Evolutionary conservation across 805 yeast species (phyloP).

Genomic region (Martiniozyma abietophila): DNA sequence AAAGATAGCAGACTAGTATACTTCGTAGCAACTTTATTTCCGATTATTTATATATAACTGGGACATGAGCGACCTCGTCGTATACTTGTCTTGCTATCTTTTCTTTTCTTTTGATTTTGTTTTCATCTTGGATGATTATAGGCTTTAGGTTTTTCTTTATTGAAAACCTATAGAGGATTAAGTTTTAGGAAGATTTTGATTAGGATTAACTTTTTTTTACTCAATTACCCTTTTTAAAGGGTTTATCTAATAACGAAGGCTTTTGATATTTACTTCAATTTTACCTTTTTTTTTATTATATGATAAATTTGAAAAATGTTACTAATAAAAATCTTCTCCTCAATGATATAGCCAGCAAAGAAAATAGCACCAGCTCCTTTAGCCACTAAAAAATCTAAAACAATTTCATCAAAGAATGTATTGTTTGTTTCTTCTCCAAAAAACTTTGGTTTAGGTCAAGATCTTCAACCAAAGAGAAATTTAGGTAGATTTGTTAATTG

Average conservation of each 20-base stretch:
- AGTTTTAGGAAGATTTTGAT: slow-evolving; percentile 13
- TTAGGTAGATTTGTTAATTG: slow-evolving; percentile 95
- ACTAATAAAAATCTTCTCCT: slow-evolving; percentile 20
- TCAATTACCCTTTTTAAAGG: slow-evolving; percentile 3
- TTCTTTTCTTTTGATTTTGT: neutral
- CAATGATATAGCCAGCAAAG: slow-evolving; percentile 37
- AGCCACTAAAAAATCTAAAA: slow-evolving; percentile 59
- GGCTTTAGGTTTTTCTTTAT: slow-evolving; percentile 3
- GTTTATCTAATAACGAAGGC: slow-evolving; percentile 1
- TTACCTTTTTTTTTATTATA: slow-evolving; percentile 3
- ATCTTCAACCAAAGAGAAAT: slow-evolving; percentile 91
- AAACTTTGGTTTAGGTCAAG: slow-evolving; percentile 95
- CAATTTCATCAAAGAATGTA: slow-evolving; percentile 59
- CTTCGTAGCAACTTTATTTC: neutral
- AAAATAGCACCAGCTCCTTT: slow-evolving; percentile 99
- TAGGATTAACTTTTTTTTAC: slow-evolving; percentile 10
- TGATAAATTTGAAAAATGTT: too few species aligned
- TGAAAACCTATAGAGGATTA: slow-evolving; percentile 16
- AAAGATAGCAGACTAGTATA: neutral
- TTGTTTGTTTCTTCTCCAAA: slow-evolving; percentile 83
- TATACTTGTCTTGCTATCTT: neutral
- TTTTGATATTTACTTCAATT: slow-evolving; percentile 1
- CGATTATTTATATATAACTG: neutral
- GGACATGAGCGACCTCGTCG: slow-evolving; percentile 2
- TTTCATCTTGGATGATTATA: neutral